These are phyloP conservation scores for Excoecaria agallocha DNA, from an alignment of 345 rosid genomes.

Conservation along the genomic window DNA sequence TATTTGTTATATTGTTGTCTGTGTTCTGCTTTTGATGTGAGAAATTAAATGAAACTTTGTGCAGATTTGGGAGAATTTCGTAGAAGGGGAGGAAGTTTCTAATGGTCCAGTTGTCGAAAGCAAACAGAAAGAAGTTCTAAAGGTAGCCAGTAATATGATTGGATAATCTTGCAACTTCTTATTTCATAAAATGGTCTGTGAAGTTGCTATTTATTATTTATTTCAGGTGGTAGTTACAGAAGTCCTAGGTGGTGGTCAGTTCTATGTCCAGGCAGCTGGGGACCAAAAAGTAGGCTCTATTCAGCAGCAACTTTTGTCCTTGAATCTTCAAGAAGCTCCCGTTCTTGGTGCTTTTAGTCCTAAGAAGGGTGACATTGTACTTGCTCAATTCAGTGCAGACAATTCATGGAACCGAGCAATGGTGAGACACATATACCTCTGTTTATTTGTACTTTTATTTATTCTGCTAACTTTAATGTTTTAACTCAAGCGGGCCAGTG, in stretches of 20 bases:
- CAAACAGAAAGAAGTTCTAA: constrained; percentile 82
- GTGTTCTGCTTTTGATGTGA: neutral
- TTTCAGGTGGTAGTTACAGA: constrained; percentile 89
- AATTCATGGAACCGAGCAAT: constrained; percentile 98
- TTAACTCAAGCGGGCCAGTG: too few species aligned
- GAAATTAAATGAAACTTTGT: constrained; percentile 1
- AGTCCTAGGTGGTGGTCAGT: constrained; percentile 83
- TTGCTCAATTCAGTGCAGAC: constrained; percentile 93
- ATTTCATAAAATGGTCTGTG: constrained; percentile 5
- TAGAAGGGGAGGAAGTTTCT: constrained; percentile 89
- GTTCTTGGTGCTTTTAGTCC: constrained; percentile 83
- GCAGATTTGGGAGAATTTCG: constrained; percentile 96
- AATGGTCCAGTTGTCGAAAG: constrained; percentile 64
- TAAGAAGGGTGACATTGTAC: constrained; percentile 83
- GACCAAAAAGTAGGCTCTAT: constrained; percentile 78
- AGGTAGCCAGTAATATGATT: constrained; percentile 43
- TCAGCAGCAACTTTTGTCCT: constrained; percentile 71
- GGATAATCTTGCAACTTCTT: neutral
- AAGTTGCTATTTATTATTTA: constrained; percentile 9
- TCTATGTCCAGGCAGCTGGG: constrained; percentile 80
- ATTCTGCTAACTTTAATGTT: neutral
- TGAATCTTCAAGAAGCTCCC: constrained; percentile 74
- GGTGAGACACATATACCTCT: constrained; percentile 40
- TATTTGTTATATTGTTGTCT: neutral
- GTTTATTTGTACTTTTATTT: neutral